Conservation (phyloP, 2,329 filamentous ascomycete genomes). For the Fusarium kyushuense region DNA sequence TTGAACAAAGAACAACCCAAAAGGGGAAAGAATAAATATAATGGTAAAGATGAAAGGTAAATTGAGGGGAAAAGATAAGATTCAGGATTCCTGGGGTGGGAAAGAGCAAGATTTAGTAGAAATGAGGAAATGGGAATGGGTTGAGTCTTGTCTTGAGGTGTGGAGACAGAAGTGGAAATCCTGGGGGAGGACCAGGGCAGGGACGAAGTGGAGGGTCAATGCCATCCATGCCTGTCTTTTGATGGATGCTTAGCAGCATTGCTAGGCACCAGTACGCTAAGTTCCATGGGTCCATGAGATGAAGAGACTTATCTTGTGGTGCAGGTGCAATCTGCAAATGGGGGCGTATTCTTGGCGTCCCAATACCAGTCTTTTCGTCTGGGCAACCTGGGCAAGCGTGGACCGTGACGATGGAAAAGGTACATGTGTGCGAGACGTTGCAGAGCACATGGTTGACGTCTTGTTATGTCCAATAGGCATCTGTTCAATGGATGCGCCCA, state of each 20-base stretch:
- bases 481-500: background rate
- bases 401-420: conserved; percentile 24
- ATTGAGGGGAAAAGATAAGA: conserved; percentile 24
- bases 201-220: conserved; percentile 35
- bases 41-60: conserved; percentile 14
- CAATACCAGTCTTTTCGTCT: background rate
- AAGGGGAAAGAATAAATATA: background rate
- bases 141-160: conserved; percentile 28
- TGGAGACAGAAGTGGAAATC: conserved; percentile 49
- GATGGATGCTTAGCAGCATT: background rate
- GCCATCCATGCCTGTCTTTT: conserved; percentile 16
- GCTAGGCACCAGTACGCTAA: background rate
- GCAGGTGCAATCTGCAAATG: conserved; percentile 20
- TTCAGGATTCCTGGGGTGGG: conserved; percentile 32
- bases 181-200: conserved; percentile 46
- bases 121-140: conserved; percentile 44
- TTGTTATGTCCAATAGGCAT: conserved; percentile 3
- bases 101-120: conserved; percentile 45
- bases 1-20: conserved; percentile 2
- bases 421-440: conserved; percentile 22
- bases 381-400: conserved; percentile 11
- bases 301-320: background rate
- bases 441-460: conserved; percentile 22
- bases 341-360: conserved; percentile 29
- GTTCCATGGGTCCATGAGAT: conserved; percentile 5